A percentile compares a stretch with the other conserved stretches of the same genome.
These are phyloP conservation scores for Passalora sequoiae DNA, from an alignment of 2,329 filamentous ascomycete species.

Conservation along the genomic window DNA sequence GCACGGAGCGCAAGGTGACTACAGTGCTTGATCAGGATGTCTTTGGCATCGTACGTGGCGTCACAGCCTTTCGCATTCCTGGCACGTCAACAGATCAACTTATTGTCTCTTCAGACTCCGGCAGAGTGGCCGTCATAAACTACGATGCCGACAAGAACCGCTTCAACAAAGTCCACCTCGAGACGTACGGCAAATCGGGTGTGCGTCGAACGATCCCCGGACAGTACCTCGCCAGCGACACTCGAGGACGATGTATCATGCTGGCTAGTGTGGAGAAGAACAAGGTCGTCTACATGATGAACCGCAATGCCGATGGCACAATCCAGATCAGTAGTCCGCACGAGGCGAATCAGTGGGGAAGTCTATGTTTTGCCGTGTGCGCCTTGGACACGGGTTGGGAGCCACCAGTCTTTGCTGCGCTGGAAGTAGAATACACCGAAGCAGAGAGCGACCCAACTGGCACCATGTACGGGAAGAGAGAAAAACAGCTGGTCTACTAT, in stretches of 20 bases:
- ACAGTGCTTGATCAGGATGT: conserved; percentile 87
- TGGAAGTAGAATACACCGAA: conserved; percentile 91
- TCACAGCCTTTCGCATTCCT: conserved; percentile 85
- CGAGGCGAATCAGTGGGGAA: conserved; percentile 90
- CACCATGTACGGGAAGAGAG: conserved; percentile 70
- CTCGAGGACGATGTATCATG: conserved; percentile 90
- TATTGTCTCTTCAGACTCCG: conserved; percentile 91
- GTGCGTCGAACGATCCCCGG: conserved; percentile 89
- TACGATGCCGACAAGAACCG: conserved; percentile 81
- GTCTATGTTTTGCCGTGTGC: conserved; percentile 80
- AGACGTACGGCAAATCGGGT: conserved; percentile 97
- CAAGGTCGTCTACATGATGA: conserved; percentile 97
- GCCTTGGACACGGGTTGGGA: conserved; percentile 94
- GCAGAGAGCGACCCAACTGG: conserved; percentile 87
- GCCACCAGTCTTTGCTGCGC: conserved; percentile 89
- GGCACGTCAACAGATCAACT: conserved; percentile 97
- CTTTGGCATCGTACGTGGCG: conserved; percentile 87
- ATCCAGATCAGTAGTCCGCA: conserved; percentile 95
- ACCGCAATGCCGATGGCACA: conserved; percentile 88
- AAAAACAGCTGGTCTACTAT: conserved; percentile 93
- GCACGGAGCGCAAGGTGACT: conserved; percentile 73
- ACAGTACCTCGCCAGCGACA: conserved; percentile 92
- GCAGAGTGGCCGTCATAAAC: conserved; percentile 88
- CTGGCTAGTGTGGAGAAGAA: conserved; percentile 97
- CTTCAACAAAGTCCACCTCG: conserved; percentile 84